Conservation (phyloP, 306 rosid species). For the Psophocarpus tetragonolobus region DNA sequence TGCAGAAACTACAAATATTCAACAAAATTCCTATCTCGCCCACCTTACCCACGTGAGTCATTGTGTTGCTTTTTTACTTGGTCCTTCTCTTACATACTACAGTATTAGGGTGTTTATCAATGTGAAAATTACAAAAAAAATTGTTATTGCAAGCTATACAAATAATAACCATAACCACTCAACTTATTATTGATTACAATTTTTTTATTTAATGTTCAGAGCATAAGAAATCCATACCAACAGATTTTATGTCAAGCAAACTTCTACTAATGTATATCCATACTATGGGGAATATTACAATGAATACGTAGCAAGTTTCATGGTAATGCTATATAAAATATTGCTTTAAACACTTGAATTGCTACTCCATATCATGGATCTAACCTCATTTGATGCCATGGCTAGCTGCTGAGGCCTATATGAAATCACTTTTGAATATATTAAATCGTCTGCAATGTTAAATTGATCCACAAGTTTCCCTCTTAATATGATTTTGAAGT, state of each 20-base stretch:
- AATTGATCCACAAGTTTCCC: conserved; percentile 75
- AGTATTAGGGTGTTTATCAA: not conserved
- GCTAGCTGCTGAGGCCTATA: conserved; percentile 71
- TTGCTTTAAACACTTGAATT: conserved; percentile 1
- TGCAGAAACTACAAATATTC: not conserved
- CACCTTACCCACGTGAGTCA: not conserved
- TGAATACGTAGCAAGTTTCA: conserved; percentile 4
- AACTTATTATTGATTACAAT: not conserved
- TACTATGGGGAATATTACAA: not conserved
- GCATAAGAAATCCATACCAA: not conserved
- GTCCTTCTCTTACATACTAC: not conserved
- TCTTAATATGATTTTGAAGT: conserved; percentile 80
- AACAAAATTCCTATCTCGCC: not conserved
- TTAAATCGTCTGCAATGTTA: conserved; percentile 66
- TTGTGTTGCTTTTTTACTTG: not conserved
- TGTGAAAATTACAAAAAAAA: not conserved
- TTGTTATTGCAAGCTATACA: not conserved
- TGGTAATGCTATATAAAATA: not conserved
- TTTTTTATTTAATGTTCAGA: not conserved
- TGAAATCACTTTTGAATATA: conserved; percentile 45
- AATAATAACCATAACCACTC: not conserved
- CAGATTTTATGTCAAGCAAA: conserved; percentile 3
- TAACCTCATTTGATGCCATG: conserved; percentile 53
- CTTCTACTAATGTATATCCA: conserved; percentile 15
- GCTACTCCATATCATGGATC: conserved; percentile 31